Evolutionary conservation across 148 eudicot genomes (phyloP), one percentile per base, ranked within the genome.

Genomic region (Gaultheria prostrata): DNA sequence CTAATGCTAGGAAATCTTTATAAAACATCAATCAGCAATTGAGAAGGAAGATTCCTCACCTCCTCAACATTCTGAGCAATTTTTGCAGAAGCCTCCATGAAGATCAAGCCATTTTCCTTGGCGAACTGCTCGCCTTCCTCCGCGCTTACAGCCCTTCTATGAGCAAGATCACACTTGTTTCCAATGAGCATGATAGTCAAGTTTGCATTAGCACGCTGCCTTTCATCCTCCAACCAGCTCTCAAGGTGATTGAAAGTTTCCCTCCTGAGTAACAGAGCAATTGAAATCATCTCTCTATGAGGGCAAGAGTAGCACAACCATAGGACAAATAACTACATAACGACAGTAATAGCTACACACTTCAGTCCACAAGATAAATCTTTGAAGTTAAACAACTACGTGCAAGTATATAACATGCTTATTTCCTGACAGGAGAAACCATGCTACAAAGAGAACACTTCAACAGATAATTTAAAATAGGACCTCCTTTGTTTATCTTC

Each of bases 101-200:
- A 90, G 76, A 90, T 85, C 89, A 90, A 83, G 50, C 93, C 93
- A 69, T 90, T 82, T 67, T 90, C 91, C 85, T 85, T 90, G 33
- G 93, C 93, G 76, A 90, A 90, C 79, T 89, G 93, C 67, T 90
- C 91, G 1, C 93, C 93, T 86, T 90, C 93, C 87, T 90, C 93
- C 61, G 84, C 85, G 88, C 91, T 90, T 26, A 90, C 90, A 24
- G 90, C 93, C 86, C 93, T 89, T 83, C 90, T 86, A 77, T 89
- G 91, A 86, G 93, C 80, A 50, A 90, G 88, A 85, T 90, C 93
- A 83, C 88, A 45, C 78, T 90, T 90, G 85, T 90, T 90, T 50
- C 91, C 92, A 35, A 90, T 86, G 50, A 90, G 87, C 92, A 90
- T 90, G 67, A 90, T 90, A 11, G 90, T 90, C 92, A 89, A 89